Percentiles rank a stretch among this genome's conserved stretches.
phyloP scores from a whole-genome alignment of 73 alveolate genomes.

The Loxodes magnus region DNA sequence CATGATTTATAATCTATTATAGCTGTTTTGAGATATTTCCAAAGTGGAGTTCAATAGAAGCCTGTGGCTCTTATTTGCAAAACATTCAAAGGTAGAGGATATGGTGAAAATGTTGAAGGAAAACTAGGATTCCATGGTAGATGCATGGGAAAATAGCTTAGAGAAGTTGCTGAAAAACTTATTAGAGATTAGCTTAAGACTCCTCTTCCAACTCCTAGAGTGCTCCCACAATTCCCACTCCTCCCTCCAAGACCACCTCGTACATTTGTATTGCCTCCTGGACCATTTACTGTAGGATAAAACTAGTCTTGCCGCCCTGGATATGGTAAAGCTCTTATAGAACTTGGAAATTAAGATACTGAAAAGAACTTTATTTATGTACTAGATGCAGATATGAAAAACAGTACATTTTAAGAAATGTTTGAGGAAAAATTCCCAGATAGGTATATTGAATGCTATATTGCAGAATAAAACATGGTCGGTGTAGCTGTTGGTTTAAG shows the following conservation, averaged over 20 bases:
- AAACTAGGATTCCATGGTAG: constrained; percentile 55
- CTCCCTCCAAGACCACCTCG: too few species aligned
- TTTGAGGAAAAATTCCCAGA: constrained; percentile 41
- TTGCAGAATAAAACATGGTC: constrained; percentile 66
- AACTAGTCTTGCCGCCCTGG: too few species aligned
- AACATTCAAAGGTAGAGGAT: constrained; percentile 53
- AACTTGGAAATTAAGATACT: constrained; percentile 30
- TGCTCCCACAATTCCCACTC: too few species aligned
- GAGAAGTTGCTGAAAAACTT: too few species aligned
- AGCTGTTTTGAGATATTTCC: constrained; percentile 33
- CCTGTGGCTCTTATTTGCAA: constrained; percentile 50
- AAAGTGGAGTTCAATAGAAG: not conserved
- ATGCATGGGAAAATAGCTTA: constrained; percentile 33
- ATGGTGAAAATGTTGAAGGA: constrained; percentile 31
- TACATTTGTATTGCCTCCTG: too few species aligned
- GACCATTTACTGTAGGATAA: too few species aligned
- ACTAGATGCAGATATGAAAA: constrained; percentile 62
- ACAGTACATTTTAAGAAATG: constrained; percentile 37
- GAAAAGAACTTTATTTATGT: constrained; percentile 44
- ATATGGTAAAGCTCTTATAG: constrained; percentile 49
- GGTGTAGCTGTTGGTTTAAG: constrained; percentile 52
- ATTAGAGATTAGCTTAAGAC: too few species aligned
- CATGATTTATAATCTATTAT: constrained; percentile 31
- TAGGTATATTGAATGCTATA: constrained; percentile 57
- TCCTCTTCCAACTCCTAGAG: too few species aligned